These are phyloP conservation scores for Cordyceps cateniannulata DNA, from an alignment of 2,329 filamentous ascomycete genomes.

Conservation along the genomic window DNA sequence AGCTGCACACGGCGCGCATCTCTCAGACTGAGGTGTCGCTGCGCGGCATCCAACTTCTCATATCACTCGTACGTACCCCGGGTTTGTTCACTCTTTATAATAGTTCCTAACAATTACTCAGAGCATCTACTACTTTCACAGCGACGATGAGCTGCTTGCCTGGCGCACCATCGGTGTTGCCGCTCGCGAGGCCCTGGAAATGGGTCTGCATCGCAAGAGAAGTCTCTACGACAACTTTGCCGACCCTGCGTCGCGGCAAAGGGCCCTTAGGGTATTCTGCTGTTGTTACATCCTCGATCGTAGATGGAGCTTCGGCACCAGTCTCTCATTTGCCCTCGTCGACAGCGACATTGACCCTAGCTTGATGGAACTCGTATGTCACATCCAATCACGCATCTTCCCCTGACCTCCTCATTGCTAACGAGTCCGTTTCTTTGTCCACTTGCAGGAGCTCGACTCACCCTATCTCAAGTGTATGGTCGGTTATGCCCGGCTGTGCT, in stretches of 20 bases:
- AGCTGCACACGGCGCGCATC: conserved; percentile 23
- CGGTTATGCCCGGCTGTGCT: conserved; percentile 38
- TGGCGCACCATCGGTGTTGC: conserved; percentile 43
- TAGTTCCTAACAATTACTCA: conserved; percentile 13
- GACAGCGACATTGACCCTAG: conserved; percentile 44
- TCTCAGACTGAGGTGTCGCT: conserved; percentile 24
- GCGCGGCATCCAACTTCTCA: conserved; percentile 27
- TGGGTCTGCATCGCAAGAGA: conserved; percentile 40
- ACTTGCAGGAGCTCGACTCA: conserved; percentile 20
- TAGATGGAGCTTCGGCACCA: conserved; percentile 46
- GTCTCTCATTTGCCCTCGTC: conserved; percentile 40
- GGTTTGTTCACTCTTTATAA: neutral
- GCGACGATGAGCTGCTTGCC: conserved; percentile 42
- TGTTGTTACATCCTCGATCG: conserved; percentile 45
- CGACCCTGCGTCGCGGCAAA: conserved; percentile 22
- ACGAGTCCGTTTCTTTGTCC: neutral
- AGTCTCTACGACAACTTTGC: conserved; percentile 34
- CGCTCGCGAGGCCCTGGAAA: conserved; percentile 38
- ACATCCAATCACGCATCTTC: neutral
- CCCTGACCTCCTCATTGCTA: neutral
- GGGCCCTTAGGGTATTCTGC: conserved; percentile 39
- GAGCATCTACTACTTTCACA: conserved; percentile 38
- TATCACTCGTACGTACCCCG: conserved; percentile 21
- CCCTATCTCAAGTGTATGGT: conserved; percentile 42
- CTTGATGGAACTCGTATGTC: conserved; percentile 35